phyloP scores from a whole-genome alignment of 2,329 filamentous ascomycete species.

The Metarhizium brunneum region DNA sequence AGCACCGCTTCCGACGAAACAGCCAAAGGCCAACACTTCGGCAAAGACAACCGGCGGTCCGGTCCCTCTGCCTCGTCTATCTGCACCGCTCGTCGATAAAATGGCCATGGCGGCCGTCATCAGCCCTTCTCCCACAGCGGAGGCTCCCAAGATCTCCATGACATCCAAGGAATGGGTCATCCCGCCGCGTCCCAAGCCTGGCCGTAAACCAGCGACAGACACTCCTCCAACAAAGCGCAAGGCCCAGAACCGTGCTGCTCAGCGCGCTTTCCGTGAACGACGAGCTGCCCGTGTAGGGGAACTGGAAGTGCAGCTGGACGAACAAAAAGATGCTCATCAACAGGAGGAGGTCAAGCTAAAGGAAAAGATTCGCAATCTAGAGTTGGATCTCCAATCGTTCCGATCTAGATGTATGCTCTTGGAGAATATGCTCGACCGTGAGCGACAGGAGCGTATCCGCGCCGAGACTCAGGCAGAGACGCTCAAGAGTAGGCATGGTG shows the following conservation, averaged over 20 bases:
- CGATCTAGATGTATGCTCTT: constrained; percentile 51
- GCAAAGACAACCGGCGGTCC: constrained; percentile 19
- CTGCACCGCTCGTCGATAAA: constrained; percentile 29
- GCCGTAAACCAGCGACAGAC: constrained; percentile 87
- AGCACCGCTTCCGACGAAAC: constrained; percentile 15
- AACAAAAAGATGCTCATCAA: constrained; percentile 47
- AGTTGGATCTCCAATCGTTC: constrained; percentile 58
- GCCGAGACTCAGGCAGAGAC: constrained; percentile 31
- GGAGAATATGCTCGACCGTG: constrained; percentile 53
- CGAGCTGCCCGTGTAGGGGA: constrained; percentile 77
- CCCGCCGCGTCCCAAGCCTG: constrained; percentile 77
- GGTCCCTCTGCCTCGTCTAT: constrained; percentile 19
- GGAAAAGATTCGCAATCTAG: constrained; percentile 49
- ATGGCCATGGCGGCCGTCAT: constrained; percentile 40
- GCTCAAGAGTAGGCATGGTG: constrained; percentile 21
- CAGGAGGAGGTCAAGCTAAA: constrained; percentile 47
- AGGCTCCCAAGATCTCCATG: constrained; percentile 45
- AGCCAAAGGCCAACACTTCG: constrained; percentile 7
- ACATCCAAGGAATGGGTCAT: constrained; percentile 82
- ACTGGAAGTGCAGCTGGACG: constrained; percentile 57
- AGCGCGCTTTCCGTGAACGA: constrained; percentile 82
- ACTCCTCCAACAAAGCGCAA: constrained; percentile 89
- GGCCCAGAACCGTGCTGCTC: constrained; percentile 86
- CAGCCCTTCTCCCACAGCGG: constrained; percentile 28
- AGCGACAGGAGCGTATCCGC: constrained; percentile 39